These are phyloP conservation scores for Artemisia annua DNA, from an alignment of 129 eudicot genomes.

Conservation along the genomic window DNA sequence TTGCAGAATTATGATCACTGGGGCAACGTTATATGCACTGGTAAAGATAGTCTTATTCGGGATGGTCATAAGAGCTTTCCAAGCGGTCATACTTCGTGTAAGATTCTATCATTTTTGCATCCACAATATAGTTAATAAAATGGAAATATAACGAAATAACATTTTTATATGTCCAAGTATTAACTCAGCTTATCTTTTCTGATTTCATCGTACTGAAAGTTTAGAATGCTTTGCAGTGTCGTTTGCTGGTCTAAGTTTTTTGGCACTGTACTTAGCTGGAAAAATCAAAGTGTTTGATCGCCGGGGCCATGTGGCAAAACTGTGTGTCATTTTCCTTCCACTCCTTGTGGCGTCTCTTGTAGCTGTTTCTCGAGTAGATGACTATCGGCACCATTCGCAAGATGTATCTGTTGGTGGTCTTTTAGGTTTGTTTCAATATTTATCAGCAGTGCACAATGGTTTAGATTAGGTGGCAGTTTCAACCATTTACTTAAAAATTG, in stretches of 20 bases:
- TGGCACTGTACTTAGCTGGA: slow-evolving; percentile 70
- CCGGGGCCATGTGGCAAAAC: slow-evolving; percentile 73
- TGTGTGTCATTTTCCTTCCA: slow-evolving; percentile 72
- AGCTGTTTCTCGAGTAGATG: slow-evolving; percentile 83
- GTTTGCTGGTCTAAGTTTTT: slow-evolving; percentile 81
- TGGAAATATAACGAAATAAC: neutral
- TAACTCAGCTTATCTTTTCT: neutral
- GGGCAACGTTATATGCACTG: slow-evolving; percentile 82
- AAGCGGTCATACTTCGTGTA: slow-evolving; percentile 92
- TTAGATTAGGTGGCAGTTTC: neutral
- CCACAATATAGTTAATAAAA: neutral
- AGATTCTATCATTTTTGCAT: slow-evolving; percentile 22
- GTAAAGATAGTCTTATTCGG: slow-evolving; percentile 52
- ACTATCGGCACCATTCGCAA: slow-evolving; percentile 94
- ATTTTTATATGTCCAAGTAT: neutral
- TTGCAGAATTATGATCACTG: slow-evolving; percentile 59
- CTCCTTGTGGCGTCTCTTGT: slow-evolving; percentile 77
- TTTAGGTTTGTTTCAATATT: slow-evolving; percentile 46
- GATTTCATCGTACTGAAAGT: slow-evolving; percentile 1
- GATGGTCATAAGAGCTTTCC: slow-evolving; percentile 98
- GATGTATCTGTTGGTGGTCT: slow-evolving; percentile 84
- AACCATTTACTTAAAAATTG: neutral
- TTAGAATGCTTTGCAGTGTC: slow-evolving; percentile 61
- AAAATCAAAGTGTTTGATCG: slow-evolving; percentile 68
- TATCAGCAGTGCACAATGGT: neutral